A percentile compares a stretch with the other conserved stretches of the same genome.
phyloP scores from a whole-genome alignment of 257 asterid species.

The Galeopsis tetrahit region DNA sequence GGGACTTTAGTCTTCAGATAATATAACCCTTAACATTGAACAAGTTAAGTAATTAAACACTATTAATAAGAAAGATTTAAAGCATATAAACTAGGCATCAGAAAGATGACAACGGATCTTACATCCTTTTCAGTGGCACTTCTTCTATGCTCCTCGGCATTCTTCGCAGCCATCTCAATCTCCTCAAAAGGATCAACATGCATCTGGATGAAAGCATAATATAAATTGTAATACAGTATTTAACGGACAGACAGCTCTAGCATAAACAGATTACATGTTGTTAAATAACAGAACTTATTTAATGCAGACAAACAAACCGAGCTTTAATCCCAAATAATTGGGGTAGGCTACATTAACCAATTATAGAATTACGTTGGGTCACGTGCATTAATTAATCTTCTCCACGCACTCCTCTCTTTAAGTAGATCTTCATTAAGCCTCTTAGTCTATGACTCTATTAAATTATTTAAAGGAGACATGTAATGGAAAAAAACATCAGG shows the following conservation, averaged over 20 bases:
- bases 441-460: not conserved
- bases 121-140: constrained; percentile 95
- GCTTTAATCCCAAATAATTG: too few species aligned
- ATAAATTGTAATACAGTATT: constrained; percentile 12
- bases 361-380: too few species aligned
- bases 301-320: not conserved
- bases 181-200: constrained; percentile 96
- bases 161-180: constrained; percentile 73
- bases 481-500: constrained; percentile 22
- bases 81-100: constrained; percentile 37
- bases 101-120: constrained; percentile 42
- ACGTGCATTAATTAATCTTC: too few species aligned
- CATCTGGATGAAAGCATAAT: constrained; percentile 53
- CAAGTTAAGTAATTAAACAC: constrained; percentile 6
- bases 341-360: too few species aligned
- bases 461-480: not conserved
- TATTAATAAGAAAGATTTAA: constrained; percentile 14
- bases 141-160: constrained; percentile 96
- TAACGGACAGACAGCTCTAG: constrained; percentile 1
- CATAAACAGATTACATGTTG: constrained; percentile 24
- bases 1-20: not conserved
- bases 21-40: constrained; percentile 7
- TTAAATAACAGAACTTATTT: constrained; percentile 13
- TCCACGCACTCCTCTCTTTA: too few species aligned
- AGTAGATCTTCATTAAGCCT: too few species aligned